These are phyloP conservation scores for Exsudoporus floridanus DNA, from an alignment of 1,284 basidiomycete genomes.

Conservation along the genomic window DNA sequence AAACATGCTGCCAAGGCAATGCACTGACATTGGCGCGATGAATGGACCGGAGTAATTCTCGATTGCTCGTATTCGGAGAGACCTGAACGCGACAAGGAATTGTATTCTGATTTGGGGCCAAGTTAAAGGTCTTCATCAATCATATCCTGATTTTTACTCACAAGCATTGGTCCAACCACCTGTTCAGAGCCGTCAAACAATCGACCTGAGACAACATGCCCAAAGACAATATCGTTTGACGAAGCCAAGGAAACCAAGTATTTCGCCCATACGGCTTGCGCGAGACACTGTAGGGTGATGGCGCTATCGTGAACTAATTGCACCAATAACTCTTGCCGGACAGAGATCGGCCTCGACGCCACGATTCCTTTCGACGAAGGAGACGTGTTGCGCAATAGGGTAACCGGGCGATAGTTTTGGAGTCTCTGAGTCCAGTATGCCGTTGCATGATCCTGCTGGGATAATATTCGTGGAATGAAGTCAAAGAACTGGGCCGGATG, in stretches of 20 bases:
- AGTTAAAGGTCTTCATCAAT: neutral
- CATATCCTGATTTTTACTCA: conserved; percentile 27
- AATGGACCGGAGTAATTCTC: conserved; percentile 39
- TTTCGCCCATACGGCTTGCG: conserved; percentile 46
- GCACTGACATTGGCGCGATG: conserved; percentile 43
- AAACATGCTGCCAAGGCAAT: conserved; percentile 48
- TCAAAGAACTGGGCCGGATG: conserved; percentile 37
- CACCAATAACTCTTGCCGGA: conserved; percentile 13
- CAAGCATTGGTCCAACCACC: conserved; percentile 50
- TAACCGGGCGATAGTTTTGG: conserved; percentile 26
- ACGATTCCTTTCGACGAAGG: conserved; percentile 8
- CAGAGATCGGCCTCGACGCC: conserved; percentile 10
- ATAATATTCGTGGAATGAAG: conserved; percentile 34
- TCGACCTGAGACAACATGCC: conserved; percentile 50
- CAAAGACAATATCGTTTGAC: conserved; percentile 44
- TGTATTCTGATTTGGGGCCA: conserved; percentile 41
- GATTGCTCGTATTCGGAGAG: conserved; percentile 30
- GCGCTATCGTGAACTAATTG: conserved; percentile 21
- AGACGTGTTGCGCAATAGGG: conserved; percentile 13
- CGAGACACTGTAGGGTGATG: conserved; percentile 40
- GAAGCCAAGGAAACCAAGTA: conserved; percentile 38
- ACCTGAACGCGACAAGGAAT: conserved; percentile 46
- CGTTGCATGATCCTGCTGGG: conserved; percentile 42
- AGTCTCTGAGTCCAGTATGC: conserved; percentile 42
- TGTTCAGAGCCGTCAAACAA: conserved; percentile 43